Conservation (phyloP, 345 rosid genomes). For the Eucalyptus decipiens region DNA sequence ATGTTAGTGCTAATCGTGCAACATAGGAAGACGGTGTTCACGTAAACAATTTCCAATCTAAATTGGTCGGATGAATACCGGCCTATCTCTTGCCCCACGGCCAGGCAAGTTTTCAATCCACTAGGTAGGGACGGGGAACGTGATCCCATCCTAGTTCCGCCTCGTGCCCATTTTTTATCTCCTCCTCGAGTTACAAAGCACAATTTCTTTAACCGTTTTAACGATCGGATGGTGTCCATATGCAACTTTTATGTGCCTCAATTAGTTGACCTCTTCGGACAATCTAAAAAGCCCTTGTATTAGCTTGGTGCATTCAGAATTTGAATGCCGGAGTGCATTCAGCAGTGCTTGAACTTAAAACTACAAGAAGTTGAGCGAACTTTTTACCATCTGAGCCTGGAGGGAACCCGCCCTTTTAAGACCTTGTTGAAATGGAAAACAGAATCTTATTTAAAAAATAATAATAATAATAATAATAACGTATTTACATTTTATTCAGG, state of each 20-base stretch:
- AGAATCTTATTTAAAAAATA: too few species aligned
- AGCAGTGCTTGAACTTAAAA: too few species aligned
- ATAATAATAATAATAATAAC: too few species aligned
- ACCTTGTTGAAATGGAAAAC: too few species aligned
- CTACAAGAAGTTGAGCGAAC: too few species aligned
- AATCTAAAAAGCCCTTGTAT: not conserved
- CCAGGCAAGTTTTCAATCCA: not conserved
- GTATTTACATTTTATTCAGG: too few species aligned
- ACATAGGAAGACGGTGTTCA: fast-evolving
- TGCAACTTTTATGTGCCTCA: not conserved
- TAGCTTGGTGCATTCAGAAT: too few species aligned
- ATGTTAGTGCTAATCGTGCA: fast-evolving
- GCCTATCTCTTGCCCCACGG: not conserved
- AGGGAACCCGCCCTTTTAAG: too few species aligned
- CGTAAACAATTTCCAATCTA: fast-evolving
- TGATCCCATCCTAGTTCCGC: not conserved
- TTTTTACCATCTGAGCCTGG: too few species aligned
- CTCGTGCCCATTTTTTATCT: not conserved
- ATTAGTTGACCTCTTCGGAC: not conserved
- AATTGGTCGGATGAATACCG: not conserved
- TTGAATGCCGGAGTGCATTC: too few species aligned
- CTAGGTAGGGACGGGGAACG: not conserved
- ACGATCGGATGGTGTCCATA: not conserved
- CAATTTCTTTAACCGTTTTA: not conserved
- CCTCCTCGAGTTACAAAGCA: not conserved